phyloP scores from a whole-genome alignment of 768 basidiomycete genomes.

The Lactarius quietus region DNA sequence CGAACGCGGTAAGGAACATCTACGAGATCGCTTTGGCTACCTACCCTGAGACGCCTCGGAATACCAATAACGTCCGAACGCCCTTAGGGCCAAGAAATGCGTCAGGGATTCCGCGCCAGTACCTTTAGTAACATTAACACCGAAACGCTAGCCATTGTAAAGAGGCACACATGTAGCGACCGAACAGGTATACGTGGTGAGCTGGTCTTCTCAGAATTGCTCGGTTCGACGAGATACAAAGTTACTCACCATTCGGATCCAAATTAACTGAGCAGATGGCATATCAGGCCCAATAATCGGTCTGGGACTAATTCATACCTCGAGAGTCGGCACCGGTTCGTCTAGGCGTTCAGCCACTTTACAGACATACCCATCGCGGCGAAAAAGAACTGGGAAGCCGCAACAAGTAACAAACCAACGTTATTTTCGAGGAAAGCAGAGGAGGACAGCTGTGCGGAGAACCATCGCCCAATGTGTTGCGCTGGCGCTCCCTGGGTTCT shows the following conservation, averaged over 20 bases:
- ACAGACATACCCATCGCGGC: background rate
- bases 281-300: background rate
- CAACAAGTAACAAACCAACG: background rate
- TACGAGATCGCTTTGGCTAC: background rate
- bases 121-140: background rate
- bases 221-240: background rate
- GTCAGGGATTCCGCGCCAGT: background rate
- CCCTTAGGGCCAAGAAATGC: background rate
- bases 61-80: background rate
- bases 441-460: background rate
- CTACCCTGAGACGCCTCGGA: background rate
- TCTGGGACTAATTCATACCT: background rate
- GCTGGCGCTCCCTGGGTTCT: background rate
- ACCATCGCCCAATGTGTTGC: background rate
- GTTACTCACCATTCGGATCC: background rate
- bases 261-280: background rate
- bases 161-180: background rate
- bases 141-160: background rate
- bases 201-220: background rate
- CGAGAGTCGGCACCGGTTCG: background rate
- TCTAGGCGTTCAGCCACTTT: background rate
- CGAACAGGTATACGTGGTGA: background rate
- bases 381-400: background rate
- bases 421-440: background rate
- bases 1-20: background rate